Percentiles rank a stretch among this genome's conserved stretches.
Evolutionary conservation across 257 asterid genomes (phyloP).

Genomic region (Solanum pimpinellifolium): DNA sequence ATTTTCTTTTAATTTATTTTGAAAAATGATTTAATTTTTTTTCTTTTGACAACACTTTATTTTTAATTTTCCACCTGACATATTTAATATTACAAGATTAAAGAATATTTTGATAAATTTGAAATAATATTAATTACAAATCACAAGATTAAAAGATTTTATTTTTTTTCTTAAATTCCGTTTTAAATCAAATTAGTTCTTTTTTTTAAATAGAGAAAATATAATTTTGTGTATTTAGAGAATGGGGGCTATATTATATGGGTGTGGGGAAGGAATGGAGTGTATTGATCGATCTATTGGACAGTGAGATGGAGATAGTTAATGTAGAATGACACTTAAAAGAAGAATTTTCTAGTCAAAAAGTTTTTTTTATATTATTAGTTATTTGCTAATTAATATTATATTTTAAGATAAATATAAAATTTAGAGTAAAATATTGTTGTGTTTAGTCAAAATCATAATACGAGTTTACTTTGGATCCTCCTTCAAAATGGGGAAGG

Average conservation of each 20-base stretch:
- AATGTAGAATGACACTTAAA: neutral
- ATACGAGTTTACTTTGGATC: neutral
- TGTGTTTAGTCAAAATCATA: neutral
- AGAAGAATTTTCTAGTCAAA: neutral
- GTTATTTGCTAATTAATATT: no score
- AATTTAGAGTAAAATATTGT: neutral
- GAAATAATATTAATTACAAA: no score
- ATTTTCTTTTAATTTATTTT: no score
- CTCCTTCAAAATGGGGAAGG: neutral
- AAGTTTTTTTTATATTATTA: neutral
- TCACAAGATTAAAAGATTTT: no score
- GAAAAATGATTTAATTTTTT: no score
- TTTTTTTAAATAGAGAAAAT: no score
- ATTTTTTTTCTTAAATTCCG: no score
- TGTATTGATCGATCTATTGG: neutral
- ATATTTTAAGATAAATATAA: neutral
- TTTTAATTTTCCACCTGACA: no score
- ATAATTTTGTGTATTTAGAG: neutral
- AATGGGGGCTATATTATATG: neutral
- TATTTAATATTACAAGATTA: no score
- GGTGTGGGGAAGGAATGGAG: neutral
- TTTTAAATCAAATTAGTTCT: no score
- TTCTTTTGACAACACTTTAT: no score
- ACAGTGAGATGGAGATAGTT: neutral
- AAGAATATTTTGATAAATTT: no score